Conservation (phyloP, 495 filamentous ascomycete genomes). For the Penicillium taxi region DNA sequence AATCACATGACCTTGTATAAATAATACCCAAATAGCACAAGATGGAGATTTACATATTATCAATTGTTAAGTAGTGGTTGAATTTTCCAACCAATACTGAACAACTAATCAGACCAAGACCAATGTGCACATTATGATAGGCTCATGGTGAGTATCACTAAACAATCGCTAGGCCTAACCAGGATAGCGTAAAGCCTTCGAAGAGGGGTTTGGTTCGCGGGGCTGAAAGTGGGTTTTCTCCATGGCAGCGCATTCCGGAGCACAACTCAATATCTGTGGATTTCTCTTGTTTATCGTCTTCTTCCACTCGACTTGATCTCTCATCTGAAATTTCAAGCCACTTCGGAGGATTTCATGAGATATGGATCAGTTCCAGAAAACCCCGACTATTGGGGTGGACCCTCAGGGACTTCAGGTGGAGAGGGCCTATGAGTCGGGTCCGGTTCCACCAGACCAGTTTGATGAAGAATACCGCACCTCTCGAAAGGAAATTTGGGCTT, state of each 20-base stretch:
- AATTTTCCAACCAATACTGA: no score
- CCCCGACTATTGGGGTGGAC: conserved; percentile 15
- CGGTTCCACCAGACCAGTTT: conserved; percentile 20
- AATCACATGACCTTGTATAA: no score
- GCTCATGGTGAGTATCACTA: conserved; percentile 7
- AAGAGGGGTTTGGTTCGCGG: conserved; percentile 11
- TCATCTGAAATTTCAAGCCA: not conserved
- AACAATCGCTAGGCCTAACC: conserved; percentile 14
- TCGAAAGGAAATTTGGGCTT: conserved; percentile 56
- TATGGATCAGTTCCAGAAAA: conserved; percentile 16
- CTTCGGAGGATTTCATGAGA: not conserved
- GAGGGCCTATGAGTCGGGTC: conserved; percentile 5
- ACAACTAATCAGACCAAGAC: no score
- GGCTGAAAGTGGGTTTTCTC: conserved; percentile 1
- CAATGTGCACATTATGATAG: no score
- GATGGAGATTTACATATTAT: no score
- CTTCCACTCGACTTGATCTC: not conserved
- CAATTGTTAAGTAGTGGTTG: no score
- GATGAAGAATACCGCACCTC: conserved; percentile 36
- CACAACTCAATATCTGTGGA: not conserved
- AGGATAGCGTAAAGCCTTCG: conserved; percentile 1
- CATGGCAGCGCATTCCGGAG: not conserved
- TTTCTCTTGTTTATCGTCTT: conserved; percentile 1
- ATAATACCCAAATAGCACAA: no score
- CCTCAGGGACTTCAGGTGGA: conserved; percentile 1